Base-by-base conservation (phyloP, 2,329 filamentous ascomycete genomes). In the Cryphonectria naterciae region DNA sequence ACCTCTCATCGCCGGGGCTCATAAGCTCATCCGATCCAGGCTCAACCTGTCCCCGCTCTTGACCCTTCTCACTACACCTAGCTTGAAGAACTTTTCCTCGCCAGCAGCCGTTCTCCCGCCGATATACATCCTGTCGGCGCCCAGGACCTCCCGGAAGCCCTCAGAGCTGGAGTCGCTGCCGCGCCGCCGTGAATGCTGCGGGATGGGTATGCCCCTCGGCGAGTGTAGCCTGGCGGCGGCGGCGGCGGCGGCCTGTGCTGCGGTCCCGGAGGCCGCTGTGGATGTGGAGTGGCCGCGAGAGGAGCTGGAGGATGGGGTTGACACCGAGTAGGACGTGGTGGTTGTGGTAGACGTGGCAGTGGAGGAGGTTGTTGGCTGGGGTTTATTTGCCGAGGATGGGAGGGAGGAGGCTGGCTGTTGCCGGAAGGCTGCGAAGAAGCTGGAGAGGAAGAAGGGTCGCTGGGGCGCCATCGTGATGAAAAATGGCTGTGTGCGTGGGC, bases 21-120 rank as follows among this genome's bases (percentile, higher is more conserved):
- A 94, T 81, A 95, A 84, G 77, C 92, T 94, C 79, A 95, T 80
- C 69, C 91, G 87, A 81, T 95, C 92, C 70, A 94, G 81, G 75
- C 92, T 94, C 76, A 94, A 80, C 58, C 92, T 86, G 78, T 94
- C 92, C 68, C 91, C 90, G 79, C 92, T 95, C 77, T 89, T 85
- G 70, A 93, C 89, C 69, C 92, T 83, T 78, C 90, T 88, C 65
- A 95, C 89, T 74, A 95, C 92, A 60, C 92, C 92, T 61, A 95
- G 82, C 82, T 93, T 93, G 80, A 94, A 95, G 82, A 93, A 94
- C 77, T 88, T 88, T 79, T 95, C 92, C 77, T 95, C 92, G n/a
- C 92, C 92, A 1, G 83, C 86, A 1, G 92, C 91, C 39, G 92
- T 94, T 77, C 91, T 84, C 8, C 92, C 92, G 32, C 92, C 92